Evolutionary conservation across 108 stramenopile genomes (phyloP), one percentile per base, ranked within the genome.

Genomic region (Fragilaria crotonensis): DNA sequence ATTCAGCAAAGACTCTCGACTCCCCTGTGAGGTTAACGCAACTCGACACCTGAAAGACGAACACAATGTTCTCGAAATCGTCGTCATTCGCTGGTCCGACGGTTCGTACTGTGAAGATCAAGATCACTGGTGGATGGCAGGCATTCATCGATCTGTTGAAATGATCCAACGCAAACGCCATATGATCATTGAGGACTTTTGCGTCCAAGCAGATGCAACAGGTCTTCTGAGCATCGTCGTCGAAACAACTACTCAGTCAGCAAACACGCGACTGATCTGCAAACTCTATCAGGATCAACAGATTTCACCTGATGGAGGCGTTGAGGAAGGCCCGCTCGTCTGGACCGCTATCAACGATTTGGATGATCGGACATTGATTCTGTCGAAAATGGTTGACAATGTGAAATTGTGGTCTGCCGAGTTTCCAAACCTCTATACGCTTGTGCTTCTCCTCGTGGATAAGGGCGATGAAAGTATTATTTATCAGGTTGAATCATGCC

Each of bases 61-160:
- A 22, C 33, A 56, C 9, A 67, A 67, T 33, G 30, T 60, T 3
- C 56, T 95, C 20, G 63, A 72, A 20, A 59, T 93, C 0, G 73
- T 90, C 52, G 85, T 85, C n/a, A 52, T 66, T 23, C 77, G 93
- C 20, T 96, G 87, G 87, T 87, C 82, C 28, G 92, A 94, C 77
- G 90, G 86, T 7, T 79, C 75, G 27, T 96, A 90, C 50, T 51
- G 93, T 2, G 95, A 96, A 72, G 92, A 96, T 61, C 95, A 96
- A 70, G 95, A 98, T 76, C 96, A 96, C 63, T 48, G 61, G 48
- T 94, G 95, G 76, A 84, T 97, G 78, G 90, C 81, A 33, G 97
- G 97, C 4, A 67, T 96, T 1, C 85, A 94, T 64, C 86, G 97
- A 21, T 83, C 82, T 22, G 91, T 98, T 0, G 94, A 90, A 63